Base-by-base conservation (phyloP, 371 early-diverging fungal genomes). In the Nosema muscidifuracis region DNA sequence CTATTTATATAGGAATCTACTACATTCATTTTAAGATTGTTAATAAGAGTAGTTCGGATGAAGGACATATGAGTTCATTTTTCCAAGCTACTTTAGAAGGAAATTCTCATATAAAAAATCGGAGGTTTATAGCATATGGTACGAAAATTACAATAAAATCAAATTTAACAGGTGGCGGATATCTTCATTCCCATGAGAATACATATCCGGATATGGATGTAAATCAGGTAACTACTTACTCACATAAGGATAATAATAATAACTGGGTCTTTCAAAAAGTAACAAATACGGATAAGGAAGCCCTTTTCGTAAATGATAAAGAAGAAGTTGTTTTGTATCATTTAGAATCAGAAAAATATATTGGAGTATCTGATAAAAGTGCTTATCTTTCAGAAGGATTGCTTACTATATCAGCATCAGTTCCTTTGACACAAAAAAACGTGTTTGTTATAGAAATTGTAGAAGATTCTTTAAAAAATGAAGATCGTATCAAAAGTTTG, bases 211-310 rank as follows among this genome's bases (percentile, higher is more conserved):
- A 87, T 42, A 93, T 91, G 6, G 24, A 26, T 0, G 50, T 28
- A 12, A 62, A 50, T 78, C 94, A 97, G 76, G 88, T 97, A n/a
- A 97, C 99, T 0, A 89, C 90, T 62, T 99, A 99, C 81, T 89
- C 89, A 62, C 93, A 95, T 83, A 92, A 91, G 77, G 98, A 97
- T 83, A 76, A 77, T 60, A 99, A 99, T 84, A 97, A 99, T 81
- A 86, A 92, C 62, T 99, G 94, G 92, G 75, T 65, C 22, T 66
- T 84, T 44, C 83, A 81, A 36, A 77, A 79, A 58, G 80, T 81
- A 9, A 69, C 67, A n/a, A 78, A 78, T 31, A 62, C 42, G 12
- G 53, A 64, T 22, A 42, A 42, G 16, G 71, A 76, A 65, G 65
- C 73, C 4, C 34, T 28, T 15, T 65, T 64, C 43, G 55, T 83